A percentile compares a stretch with the other conserved stretches of the same genome.
phyloP scores from a whole-genome alignment of 116 monocot species.

The Papilionanthe hybrid region DNA sequence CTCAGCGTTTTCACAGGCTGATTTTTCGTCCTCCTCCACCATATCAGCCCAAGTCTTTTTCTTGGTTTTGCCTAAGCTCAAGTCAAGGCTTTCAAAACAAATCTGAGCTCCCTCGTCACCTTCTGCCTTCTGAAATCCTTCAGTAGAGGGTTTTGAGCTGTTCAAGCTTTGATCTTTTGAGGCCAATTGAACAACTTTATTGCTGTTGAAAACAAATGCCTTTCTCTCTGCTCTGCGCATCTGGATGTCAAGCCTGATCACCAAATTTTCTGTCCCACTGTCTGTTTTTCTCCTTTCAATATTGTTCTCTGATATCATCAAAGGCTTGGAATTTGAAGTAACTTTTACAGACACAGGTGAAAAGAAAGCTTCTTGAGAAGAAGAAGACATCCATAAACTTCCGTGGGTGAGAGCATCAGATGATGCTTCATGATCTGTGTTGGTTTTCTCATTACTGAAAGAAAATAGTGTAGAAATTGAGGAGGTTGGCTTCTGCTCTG shows the following conservation, averaged over 20 bases:
- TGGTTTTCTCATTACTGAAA: background rate
- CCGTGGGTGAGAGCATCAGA: background rate
- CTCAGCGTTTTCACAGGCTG: background rate
- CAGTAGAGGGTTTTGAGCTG: background rate
- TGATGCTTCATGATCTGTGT: background rate
- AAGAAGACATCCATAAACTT: too few relatives aligned
- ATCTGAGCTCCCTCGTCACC: background rate
- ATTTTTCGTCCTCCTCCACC: conserved; percentile 19
- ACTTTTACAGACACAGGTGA: background rate
- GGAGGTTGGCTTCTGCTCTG: background rate
- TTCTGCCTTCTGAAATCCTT: conserved; percentile 1
- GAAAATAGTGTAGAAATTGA: background rate
- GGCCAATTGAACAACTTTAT: background rate
- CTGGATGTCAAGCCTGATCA: conserved; percentile 11
- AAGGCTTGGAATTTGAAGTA: background rate
- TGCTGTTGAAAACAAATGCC: background rate
- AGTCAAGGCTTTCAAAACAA: background rate
- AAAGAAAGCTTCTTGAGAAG: background rate
- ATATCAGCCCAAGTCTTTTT: conserved; percentile 23
- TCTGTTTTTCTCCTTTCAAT: background rate
- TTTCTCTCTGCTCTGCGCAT: background rate
- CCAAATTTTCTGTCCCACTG: background rate
- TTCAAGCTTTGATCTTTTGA: background rate
- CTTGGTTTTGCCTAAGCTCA: background rate
- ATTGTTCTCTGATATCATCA: background rate